Evolutionary conservation across 2,329 filamentous ascomycete genomes (phyloP).

Genomic region (Corinectria fuckeliana): DNA sequence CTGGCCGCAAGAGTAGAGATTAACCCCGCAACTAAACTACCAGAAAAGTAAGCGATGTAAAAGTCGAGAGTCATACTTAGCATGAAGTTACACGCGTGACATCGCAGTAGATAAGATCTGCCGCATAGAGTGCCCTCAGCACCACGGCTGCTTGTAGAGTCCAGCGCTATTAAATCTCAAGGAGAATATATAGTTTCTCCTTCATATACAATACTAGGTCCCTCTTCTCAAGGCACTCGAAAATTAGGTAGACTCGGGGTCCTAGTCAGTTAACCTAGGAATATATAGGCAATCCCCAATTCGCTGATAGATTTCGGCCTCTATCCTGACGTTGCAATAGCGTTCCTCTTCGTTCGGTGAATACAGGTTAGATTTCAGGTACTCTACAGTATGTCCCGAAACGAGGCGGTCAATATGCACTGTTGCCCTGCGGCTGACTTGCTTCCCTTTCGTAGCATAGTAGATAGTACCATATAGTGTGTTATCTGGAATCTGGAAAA

Average conservation of each 20-base stretch:
- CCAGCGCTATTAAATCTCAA: neutral
- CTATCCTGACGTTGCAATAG: neutral
- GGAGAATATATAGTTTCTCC: too few species aligned
- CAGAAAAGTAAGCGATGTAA: neutral
- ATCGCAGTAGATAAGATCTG: neutral
- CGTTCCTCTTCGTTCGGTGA: conserved; percentile 22
- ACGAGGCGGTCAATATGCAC: conserved; percentile 31
- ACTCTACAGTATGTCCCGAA: conserved; percentile 33
- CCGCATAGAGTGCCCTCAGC: neutral
- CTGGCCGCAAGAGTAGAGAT: neutral
- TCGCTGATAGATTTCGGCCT: neutral
- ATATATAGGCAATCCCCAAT: too few species aligned
- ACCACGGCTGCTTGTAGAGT: neutral
- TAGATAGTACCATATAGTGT: conserved; percentile 20
- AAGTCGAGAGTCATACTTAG: neutral
- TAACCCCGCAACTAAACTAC: neutral
- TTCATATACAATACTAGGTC: too few species aligned
- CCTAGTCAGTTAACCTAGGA: too few species aligned
- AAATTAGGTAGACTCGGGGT: too few species aligned
- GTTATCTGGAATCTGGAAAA: neutral
- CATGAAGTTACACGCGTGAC: neutral
- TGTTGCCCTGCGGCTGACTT: conserved; percentile 22
- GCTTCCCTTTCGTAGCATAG: conserved; percentile 29
- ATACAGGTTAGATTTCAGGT: conserved; percentile 31
- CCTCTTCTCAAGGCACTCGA: too few species aligned